A percentile compares a stretch with the other conserved stretches of the same genome.
Conservation (phyloP, 495 filamentous ascomycete species). For the Tuber microsphaerosporum region DNA sequence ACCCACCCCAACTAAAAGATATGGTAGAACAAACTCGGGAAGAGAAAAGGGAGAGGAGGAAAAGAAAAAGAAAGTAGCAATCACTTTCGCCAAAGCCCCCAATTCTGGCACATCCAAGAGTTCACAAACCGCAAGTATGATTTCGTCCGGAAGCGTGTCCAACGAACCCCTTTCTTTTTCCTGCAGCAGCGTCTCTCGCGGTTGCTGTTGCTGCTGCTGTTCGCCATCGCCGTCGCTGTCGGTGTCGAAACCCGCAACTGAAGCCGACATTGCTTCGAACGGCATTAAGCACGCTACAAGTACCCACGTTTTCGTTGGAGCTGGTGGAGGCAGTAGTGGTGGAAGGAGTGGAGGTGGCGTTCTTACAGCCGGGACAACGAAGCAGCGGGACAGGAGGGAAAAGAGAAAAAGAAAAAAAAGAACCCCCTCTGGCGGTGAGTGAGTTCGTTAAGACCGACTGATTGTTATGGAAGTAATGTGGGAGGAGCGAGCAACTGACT, state of each 20-base stretch:
- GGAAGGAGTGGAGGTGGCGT: background rate
- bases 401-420: background rate
- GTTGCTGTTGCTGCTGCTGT: background rate
- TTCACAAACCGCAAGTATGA: slow-evolving; percentile 51
- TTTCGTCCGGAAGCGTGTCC: slow-evolving; percentile 50
- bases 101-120: slow-evolving; percentile 56
- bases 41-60: slow-evolving; percentile 24
- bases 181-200: background rate
- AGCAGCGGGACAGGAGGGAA: background rate
- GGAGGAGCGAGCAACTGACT: background rate
- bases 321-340: background rate
- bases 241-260: background rate
- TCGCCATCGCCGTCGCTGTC: background rate
- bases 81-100: slow-evolving; percentile 51
- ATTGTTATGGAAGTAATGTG: background rate
- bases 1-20: background rate
- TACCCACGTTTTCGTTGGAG: background rate
- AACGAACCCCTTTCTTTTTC: slow-evolving; percentile 18
- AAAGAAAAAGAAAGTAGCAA: slow-evolving; percentile 33
- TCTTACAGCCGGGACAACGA: background rate
- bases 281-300: background rate
- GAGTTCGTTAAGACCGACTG: background rate
- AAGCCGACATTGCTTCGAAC: background rate
- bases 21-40: slow-evolving; percentile 9
- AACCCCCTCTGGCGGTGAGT: slow-evolving; percentile 1